These are phyloP conservation scores for Schizosaccharomyces japonicus DNA, from an alignment of 805 yeast genomes.

Conservation along the genomic window DNA sequence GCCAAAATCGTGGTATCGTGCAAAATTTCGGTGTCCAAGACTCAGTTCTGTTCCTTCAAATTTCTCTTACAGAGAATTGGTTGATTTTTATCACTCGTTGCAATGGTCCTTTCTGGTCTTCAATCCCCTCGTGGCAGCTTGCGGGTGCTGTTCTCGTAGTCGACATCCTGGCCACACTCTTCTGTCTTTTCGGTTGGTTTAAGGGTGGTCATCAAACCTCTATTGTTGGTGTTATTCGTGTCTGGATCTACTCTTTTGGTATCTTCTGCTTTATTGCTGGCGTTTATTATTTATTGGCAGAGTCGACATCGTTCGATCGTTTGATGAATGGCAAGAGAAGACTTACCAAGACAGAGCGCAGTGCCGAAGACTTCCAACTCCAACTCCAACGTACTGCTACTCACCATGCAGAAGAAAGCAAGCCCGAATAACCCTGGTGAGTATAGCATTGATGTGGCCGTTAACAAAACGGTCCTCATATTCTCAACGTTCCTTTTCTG, in stretches of 20 bases:
- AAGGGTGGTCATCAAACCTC: constrained; percentile 69
- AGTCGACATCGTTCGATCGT: constrained; percentile 25
- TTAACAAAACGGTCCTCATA: too few relatives aligned
- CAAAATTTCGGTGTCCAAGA: constrained; percentile 89
- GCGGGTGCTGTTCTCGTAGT: constrained; percentile 79
- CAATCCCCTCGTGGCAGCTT: constrained; percentile 88
- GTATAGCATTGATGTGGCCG: too few relatives aligned
- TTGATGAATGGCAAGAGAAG: constrained; percentile 30
- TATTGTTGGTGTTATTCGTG: constrained; percentile 80
- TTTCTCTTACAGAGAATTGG: constrained; percentile 91
- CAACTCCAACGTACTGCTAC: constrained; percentile 44
- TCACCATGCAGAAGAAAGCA: constrained; percentile 33
- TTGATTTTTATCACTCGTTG: constrained; percentile 91
- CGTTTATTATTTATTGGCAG: constrained; percentile 81
- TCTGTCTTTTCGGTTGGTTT: constrained; percentile 92
- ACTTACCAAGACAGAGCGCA: constrained; percentile 23
- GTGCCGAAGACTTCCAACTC: constrained; percentile 35
- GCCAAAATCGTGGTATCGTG: constrained; percentile 62
- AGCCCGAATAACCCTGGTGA: too few relatives aligned
- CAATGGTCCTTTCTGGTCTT: constrained; percentile 96
- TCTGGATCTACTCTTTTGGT: constrained; percentile 91
- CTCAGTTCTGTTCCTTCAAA: constrained; percentile 81
- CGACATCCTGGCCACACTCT: constrained; percentile 78
- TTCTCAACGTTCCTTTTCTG: too few relatives aligned
- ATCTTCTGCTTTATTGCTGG: constrained; percentile 91